These are phyloP conservation scores for Venturia asperata DNA, from an alignment of 2,329 filamentous ascomycete genomes.

Conservation along the genomic window DNA sequence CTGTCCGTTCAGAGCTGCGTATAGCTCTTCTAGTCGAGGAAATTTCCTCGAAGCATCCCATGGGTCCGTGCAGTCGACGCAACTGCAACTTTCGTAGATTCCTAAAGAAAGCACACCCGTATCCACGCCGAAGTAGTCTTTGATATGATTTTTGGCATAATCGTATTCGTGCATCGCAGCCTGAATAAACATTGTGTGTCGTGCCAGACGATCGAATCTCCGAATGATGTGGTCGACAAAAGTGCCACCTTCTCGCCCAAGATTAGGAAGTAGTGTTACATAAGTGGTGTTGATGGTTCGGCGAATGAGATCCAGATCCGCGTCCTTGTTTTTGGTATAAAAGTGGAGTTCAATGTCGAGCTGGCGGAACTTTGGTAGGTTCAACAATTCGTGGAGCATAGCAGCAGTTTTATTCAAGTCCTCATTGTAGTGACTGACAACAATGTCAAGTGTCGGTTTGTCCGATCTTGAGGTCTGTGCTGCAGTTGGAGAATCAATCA, in stretches of 20 bases:
- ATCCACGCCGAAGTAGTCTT: slow-evolving; percentile 34
- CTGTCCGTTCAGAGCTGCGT: slow-evolving; percentile 31
- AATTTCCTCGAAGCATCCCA: slow-evolving; percentile 23
- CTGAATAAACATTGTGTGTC: slow-evolving; percentile 44
- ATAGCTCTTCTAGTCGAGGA: slow-evolving; percentile 23
- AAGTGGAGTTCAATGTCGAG: slow-evolving; percentile 23
- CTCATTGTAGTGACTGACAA: slow-evolving; percentile 15
- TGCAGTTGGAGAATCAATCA: neutral
- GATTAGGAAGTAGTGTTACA: slow-evolving; percentile 31
- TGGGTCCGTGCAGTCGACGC: slow-evolving; percentile 36
- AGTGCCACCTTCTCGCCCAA: slow-evolving; percentile 40
- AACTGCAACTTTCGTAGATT: slow-evolving; percentile 34
- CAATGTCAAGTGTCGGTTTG: slow-evolving; percentile 17
- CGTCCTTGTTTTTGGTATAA: slow-evolving; percentile 30
- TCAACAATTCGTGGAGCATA: slow-evolving; percentile 7
- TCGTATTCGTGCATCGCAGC: slow-evolving; percentile 36
- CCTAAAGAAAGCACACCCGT: slow-evolving; percentile 44
- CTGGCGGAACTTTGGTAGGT: neutral
- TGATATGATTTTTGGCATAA: slow-evolving; percentile 33
- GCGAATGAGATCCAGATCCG: slow-evolving; percentile 24
- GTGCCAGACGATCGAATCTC: slow-evolving; percentile 38
- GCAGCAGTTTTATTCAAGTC: neutral
- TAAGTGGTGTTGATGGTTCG: slow-evolving; percentile 24
- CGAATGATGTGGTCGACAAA: slow-evolving; percentile 42
- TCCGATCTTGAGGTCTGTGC: slow-evolving; percentile 23